Evolutionary conservation across 257 asterid genomes (phyloP), one percentile per base, ranked within the genome.

Genomic region (Craterostigma plantagineum): DNA sequence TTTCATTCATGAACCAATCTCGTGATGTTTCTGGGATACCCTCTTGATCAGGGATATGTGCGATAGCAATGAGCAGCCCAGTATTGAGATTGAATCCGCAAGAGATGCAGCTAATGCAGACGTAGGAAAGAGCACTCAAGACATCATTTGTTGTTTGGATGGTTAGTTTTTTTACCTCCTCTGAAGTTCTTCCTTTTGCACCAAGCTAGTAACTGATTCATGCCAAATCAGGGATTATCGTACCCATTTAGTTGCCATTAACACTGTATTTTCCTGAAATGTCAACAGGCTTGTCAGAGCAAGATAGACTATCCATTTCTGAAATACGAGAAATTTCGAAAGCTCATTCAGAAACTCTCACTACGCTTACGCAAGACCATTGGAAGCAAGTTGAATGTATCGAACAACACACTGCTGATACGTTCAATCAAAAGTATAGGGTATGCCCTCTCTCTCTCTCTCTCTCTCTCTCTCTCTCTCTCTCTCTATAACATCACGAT

Each of bases 351-450:
- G 67, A 54, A 72, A 61, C 72, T 8, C 52, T 76, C 1, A 70
- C 54, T 45, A 48, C 43, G 17, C 91, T 79, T 35, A 59, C 55
- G 44, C 61, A 46, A 37, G 69, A 63, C 33, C 81, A 79, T 54
- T 45, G 73, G 16, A 41, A 49, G 52, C 76, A 66, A 53, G 66
- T 75, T 16, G 54, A 59, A 44, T 56, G 63, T 9, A 73, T 79
- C 9, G 70, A 64, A 44, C 63, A 66, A 54, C 70, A 73, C 18
- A 53, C 78, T 27, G 33, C 35, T 2, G 73, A 65, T 41, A 73
- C 79, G 7, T 70, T 79, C 46, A 56, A 50, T 18, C 68, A 65
- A 50, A 67, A 65, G 45, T 76, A 76, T 38, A 70, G 61, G 92
- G 92, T 75, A 72, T 11, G 66, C 7, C 33, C 38, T 8, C 17